A percentile compares a stretch with the other conserved stretches of the same genome.
Conservation (phyloP, 2,329 filamentous ascomycete genomes). For the Aspergillus pseudotamarii region DNA sequence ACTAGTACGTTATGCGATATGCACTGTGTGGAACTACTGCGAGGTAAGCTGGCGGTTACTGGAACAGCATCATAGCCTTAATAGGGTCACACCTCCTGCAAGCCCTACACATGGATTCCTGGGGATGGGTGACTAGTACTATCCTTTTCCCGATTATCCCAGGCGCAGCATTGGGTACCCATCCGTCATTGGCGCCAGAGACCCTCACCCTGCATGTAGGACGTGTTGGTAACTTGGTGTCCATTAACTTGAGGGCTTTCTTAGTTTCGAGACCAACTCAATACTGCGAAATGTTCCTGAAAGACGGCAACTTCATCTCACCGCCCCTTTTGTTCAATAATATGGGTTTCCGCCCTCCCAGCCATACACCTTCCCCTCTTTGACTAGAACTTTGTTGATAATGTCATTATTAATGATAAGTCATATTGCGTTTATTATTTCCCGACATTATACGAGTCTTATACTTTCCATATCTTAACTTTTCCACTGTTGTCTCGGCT, state of each 20-base stretch:
- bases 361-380: background rate
- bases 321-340: background rate
- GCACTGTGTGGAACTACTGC: slow-evolving; percentile 2
- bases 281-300: slow-evolving; percentile 4
- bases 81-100: slow-evolving; percentile 8
- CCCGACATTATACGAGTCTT: background rate
- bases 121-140: background rate
- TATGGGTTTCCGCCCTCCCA: background rate
- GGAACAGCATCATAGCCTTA: slow-evolving; percentile 6
- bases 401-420: slow-evolving; percentile 1
- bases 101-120: slow-evolving; percentile 4
- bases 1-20: background rate
- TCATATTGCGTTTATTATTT: background rate
- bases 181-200: slow-evolving; percentile 11
- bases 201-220: background rate
- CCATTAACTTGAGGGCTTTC: background rate
- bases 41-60: slow-evolving; percentile 13
- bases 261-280: background rate
- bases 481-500: background rate
- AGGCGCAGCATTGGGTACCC: slow-evolving; percentile 8
- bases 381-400: background rate
- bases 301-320: background rate
- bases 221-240: slow-evolving; percentile 10
- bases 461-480: background rate
- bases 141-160: slow-evolving; percentile 1